Base-by-base conservation (phyloP, 2,329 filamentous ascomycete genomes). In the Colletotrichum viniferum region DNA sequence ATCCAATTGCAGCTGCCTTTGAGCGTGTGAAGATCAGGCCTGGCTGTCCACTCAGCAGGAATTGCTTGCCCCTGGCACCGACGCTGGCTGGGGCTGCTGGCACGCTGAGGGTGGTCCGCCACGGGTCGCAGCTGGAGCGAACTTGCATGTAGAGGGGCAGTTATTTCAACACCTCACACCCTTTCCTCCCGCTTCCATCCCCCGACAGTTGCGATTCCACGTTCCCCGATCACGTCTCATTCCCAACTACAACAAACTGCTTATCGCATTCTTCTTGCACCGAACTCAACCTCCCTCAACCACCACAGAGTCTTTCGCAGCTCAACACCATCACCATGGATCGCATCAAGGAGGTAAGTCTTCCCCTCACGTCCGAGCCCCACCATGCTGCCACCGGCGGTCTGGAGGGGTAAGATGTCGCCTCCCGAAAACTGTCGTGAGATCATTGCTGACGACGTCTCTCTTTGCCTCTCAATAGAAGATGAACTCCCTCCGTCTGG, bases 401-500 rank as follows among this genome's bases (percentile, higher is more conserved):
- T 68, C 75, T 79, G 71, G 77, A 79, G 78, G 78, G 79, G 77
- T 79, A 77, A 71, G 72, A 60, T 48, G 66, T 69, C 68, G 60
- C 68, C 63, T 38, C 55, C 52, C 43, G n/a, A 64, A 62, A 69
- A 24, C 66, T 56, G 56, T 76, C 43, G 69, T 71, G 61, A 69
- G 64, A 73, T 72, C 48, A 61, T 71, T 77, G 68, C 74, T 78
- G 72, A 76, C 71, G 61, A 73, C 30, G 24, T 18, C 56, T 52
- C 67, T 56, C 64, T 63, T 77, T 68, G n/a, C 56, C 21, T 12
- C 34, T 76, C 48, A 38, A 77, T 78, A 98, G 96, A 96, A 96
- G 93, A 96, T 98, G 95, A 94, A 94, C 89, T 90, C 93, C 86
- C 95, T 99, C 89, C 96, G 96, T 85, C 88, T 96, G 87, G 95